These are phyloP conservation scores for Urostyla sp. DNA, from an alignment of 73 alveolate species.

Conservation along the genomic window DNA sequence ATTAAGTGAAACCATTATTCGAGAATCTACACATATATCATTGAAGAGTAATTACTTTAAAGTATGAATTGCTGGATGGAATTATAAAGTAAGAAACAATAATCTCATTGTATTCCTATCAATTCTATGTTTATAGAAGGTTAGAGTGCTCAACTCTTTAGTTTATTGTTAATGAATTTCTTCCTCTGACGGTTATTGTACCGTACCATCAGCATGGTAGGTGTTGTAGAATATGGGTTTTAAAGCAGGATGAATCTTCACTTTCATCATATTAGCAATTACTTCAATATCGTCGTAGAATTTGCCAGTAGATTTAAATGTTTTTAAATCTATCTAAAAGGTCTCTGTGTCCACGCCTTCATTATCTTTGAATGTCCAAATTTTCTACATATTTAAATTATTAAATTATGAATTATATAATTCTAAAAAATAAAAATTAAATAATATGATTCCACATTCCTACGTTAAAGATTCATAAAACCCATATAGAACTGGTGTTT, in stretches of 20 bases:
- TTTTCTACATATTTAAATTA: constrained; percentile 37
- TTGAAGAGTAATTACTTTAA: constrained; percentile 31
- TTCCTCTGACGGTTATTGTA: constrained; percentile 34
- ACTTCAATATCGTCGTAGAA: constrained; percentile 68
- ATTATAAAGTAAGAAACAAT: constrained; percentile 49
- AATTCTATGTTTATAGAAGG: constrained; percentile 62
- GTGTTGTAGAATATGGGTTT: constrained; percentile 10
- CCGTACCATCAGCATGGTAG: not conserved
- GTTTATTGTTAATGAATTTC: constrained; percentile 39
- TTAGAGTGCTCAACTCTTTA: constrained; percentile 39
- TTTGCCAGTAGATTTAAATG: constrained; percentile 61
- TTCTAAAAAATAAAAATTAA: constrained; percentile 21
- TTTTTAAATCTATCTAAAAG: constrained; percentile 46
- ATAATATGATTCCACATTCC: not conserved
- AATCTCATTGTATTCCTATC: constrained; percentile 65
- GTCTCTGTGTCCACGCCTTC: constrained; percentile 57
- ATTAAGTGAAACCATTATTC: constrained; percentile 64
- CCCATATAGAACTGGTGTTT: constrained; percentile 89
- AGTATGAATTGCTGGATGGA: constrained; percentile 55
- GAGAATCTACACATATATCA: constrained; percentile 25
- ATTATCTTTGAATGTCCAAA: constrained; percentile 64
- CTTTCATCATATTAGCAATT: constrained; percentile 27
- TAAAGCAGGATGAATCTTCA: constrained; percentile 58
- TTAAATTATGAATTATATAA: constrained; percentile 19
- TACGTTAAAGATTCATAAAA: constrained; percentile 54